A percentile compares a stretch with the other conserved stretches of the same genome.
Conservation (phyloP, 2,329 filamentous ascomycete genomes). For the Phyllosticta paracitricarpa region DNA sequence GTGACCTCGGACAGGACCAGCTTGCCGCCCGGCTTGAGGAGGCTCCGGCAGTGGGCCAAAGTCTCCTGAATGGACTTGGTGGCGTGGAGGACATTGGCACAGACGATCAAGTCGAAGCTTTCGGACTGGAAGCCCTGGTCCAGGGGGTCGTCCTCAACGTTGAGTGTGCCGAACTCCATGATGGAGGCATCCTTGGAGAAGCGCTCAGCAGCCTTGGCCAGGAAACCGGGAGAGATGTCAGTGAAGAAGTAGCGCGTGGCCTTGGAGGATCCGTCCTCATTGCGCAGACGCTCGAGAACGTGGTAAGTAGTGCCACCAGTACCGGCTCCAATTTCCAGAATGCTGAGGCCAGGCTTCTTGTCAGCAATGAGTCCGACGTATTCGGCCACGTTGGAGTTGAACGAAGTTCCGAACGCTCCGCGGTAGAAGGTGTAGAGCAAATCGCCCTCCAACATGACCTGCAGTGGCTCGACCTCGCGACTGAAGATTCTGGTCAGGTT, state of each 20-base stretch:
- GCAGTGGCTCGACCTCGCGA: background rate
- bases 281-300: background rate
- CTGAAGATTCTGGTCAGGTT: background rate
- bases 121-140: conserved; percentile 9
- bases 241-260: conserved; percentile 14
- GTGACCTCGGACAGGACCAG: conserved; percentile 24
- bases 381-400: conserved; percentile 3
- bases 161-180: conserved; percentile 2
- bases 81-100: conserved; percentile 11
- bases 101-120: conserved; percentile 8
- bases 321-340: conserved; percentile 12
- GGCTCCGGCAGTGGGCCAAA: conserved; percentile 11
- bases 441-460: conserved; percentile 1
- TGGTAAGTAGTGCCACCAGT: conserved; percentile 9
- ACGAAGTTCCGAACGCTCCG: background rate
- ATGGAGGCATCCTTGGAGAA: conserved; percentile 1
- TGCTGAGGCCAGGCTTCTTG: background rate
- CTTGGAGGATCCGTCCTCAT: background rate
- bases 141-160: conserved; percentile 8
- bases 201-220: conserved; percentile 8
- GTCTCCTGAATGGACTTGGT: conserved; percentile 9
- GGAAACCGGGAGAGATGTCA: conserved; percentile 16
- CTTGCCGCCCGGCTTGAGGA: conserved; percentile 32
- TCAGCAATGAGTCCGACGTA: background rate
- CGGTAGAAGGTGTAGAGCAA: conserved; percentile 2